Percentiles rank a stretch among this genome's conserved stretches.
Evolutionary conservation across 768 basidiomycete genomes (phyloP).

Genomic region (Pulveroboletus sp.): DNA sequence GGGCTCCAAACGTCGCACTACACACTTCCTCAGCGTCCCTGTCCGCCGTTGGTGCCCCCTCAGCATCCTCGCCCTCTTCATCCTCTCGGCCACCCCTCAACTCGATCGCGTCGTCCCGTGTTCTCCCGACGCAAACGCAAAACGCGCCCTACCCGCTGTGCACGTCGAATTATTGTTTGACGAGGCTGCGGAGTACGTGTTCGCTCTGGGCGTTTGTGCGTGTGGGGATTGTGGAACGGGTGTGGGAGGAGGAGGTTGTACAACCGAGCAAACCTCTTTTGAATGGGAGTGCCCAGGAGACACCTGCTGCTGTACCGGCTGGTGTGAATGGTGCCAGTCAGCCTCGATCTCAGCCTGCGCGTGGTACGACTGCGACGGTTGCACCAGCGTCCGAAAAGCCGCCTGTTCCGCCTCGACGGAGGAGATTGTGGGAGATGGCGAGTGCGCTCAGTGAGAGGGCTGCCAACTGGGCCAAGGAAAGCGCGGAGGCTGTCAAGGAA

Average conservation of each 20-base stretch:
- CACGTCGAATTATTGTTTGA: slow-evolving; percentile 80
- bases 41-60: slow-evolving; percentile 27
- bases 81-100: slow-evolving; percentile 16
- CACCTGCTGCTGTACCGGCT: background rate
- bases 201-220: slow-evolving; percentile 88
- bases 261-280: slow-evolving; percentile 29
- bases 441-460: slow-evolving; percentile 60
- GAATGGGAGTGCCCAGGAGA: slow-evolving; percentile 7
- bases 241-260: slow-evolving; percentile 81
- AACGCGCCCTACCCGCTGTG: slow-evolving; percentile 64
- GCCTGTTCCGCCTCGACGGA: slow-evolving; percentile 59
- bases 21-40: slow-evolving; percentile 31
- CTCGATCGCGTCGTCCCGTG: slow-evolving; percentile 45
- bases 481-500: slow-evolving; percentile 23
- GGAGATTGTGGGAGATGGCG: slow-evolving; percentile 68
- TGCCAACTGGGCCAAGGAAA: slow-evolving; percentile 50
- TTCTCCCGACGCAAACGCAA: slow-evolving; percentile 21
- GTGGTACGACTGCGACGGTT: background rate
- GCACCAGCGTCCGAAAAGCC: slow-evolving; percentile 41
- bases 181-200: slow-evolving; percentile 82
- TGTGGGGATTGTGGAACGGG: slow-evolving; percentile 73
- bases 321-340: background rate
- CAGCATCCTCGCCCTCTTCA: too few species aligned
- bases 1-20: slow-evolving; percentile 15
- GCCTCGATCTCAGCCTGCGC: background rate